These are phyloP conservation scores for Nemania sp. DNA, from an alignment of 2,329 filamentous ascomycete genomes.

Conservation along the genomic window DNA sequence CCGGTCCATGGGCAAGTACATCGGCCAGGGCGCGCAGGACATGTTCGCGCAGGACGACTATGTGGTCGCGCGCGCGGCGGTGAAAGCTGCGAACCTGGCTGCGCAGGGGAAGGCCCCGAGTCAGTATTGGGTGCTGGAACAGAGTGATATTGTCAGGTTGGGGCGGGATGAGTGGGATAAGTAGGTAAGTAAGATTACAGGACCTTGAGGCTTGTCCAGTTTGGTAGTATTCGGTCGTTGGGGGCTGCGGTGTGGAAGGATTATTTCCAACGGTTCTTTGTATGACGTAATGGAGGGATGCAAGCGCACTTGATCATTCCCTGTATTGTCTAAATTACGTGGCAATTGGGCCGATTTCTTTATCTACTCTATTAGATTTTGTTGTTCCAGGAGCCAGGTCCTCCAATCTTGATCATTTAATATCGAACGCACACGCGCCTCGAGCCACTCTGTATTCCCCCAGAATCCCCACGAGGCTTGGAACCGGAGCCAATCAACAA, in stretches of 20 bases:
- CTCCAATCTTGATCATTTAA: slow-evolving; percentile 50
- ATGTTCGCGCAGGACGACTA: slow-evolving; percentile 72
- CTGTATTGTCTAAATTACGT: background rate
- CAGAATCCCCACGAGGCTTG: slow-evolving; percentile 65
- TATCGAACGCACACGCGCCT: slow-evolving; percentile 56
- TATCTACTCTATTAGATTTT: slow-evolving; percentile 10
- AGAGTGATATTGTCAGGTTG: slow-evolving; percentile 66
- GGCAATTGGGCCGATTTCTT: background rate
- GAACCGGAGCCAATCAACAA: slow-evolving; percentile 69
- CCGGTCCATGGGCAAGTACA: slow-evolving; percentile 51
- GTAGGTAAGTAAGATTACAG: no score
- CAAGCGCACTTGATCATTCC: no score
- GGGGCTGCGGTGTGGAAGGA: no score
- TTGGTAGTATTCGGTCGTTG: no score
- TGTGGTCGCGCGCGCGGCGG: slow-evolving; percentile 70
- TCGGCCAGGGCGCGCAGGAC: slow-evolving; percentile 63
- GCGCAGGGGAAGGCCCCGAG: slow-evolving; percentile 60
- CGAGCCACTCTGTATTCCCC: slow-evolving; percentile 62
- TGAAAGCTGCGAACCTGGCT: slow-evolving; percentile 61
- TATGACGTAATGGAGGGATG: no score
- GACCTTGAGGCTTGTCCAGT: no score
- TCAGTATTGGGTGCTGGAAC: slow-evolving; percentile 64
- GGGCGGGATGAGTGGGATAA: slow-evolving; percentile 62
- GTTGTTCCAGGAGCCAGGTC: slow-evolving; percentile 44
- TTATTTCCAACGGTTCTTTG: no score